Evolutionary conservation across 805 yeast species (phyloP), one percentile per base, ranked within the genome.

Genomic region (Candida germanica): DNA sequence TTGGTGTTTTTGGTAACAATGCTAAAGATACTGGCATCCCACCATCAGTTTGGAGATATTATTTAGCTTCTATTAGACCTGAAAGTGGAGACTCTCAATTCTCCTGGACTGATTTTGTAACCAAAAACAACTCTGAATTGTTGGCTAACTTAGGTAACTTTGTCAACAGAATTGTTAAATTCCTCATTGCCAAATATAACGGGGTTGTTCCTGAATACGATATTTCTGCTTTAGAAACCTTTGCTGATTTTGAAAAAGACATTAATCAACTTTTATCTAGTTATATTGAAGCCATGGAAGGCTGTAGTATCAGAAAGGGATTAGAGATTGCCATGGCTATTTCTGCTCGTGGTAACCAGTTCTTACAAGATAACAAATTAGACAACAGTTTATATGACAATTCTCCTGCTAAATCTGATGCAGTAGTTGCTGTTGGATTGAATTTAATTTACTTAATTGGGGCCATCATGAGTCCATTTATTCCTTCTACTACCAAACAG

Each of bases 1-100:
- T 91, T 43, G 99, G 99, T 64, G 99, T 93, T 29, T 93, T 93
- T 56, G 99, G 99, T 57, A 91, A 91, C 67, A 89, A 87, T 56
- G 99, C 98, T 27, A 79, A 87, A 64, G 96, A 86, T 24, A 86
- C 95, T 24, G 96, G 96, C 26, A 63, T 93, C 22, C 71, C 94
- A 3, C 80, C 97, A 29, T 83, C 95, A 29, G 97, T 93, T 26
- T 93, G 98, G 98, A 81, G 99, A 74, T 93, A 91, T 65, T 93
- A 93, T 64, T 73, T 93, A 59, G 83, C 95, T 3, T 77, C 88
- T 29, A 79, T 89, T 22, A 80, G 99, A 61, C 99, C 99, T 21
- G 99, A 93, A 71, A 72, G 88, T 28, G 80, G 94, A 32, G 99
- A 93, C 63, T 82, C 98, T 16, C 96, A 91, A 59, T 93, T 93